These are phyloP conservation scores for Cryphonectria carpinicola DNA, from an alignment of 2,329 filamentous ascomycete genomes.

Conservation along the genomic window DNA sequence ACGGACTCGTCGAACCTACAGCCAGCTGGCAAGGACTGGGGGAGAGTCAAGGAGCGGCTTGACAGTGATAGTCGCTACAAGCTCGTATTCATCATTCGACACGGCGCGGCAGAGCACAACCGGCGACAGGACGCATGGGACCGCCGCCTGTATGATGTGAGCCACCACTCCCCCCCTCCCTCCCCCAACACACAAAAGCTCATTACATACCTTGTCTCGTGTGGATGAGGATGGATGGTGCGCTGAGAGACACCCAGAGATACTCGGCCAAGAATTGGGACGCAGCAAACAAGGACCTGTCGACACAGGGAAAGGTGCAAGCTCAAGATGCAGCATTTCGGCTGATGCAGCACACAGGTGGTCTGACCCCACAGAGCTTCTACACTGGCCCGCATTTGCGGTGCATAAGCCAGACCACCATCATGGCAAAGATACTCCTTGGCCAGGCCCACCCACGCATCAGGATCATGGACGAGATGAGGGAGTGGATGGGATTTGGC, in stretches of 20 bases:
- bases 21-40: background rate
- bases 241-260: background rate
- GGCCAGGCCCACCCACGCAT: background rate
- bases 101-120: slow-evolving; percentile 3
- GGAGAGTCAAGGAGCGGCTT: background rate
- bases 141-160: slow-evolving; percentile 1
- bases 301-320: background rate
- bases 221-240: background rate
- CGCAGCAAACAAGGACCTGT: slow-evolving; percentile 6
- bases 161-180: background rate
- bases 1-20: background rate
- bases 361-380: background rate
- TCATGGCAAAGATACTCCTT: background rate
- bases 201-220: background rate
- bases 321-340: background rate
- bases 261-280: slow-evolving; percentile 8
- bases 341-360: background rate
- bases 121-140: slow-evolving; percentile 4
- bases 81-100: background rate
- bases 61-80: background rate
- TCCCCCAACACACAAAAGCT: too few relatives aligned
- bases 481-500: slow-evolving; percentile 6
- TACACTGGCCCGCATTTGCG: background rate
- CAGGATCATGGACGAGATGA: background rate
- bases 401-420: background rate